phyloP scores from a whole-genome alignment of 495 filamentous ascomycete species.

The Xylaria longipes region DNA sequence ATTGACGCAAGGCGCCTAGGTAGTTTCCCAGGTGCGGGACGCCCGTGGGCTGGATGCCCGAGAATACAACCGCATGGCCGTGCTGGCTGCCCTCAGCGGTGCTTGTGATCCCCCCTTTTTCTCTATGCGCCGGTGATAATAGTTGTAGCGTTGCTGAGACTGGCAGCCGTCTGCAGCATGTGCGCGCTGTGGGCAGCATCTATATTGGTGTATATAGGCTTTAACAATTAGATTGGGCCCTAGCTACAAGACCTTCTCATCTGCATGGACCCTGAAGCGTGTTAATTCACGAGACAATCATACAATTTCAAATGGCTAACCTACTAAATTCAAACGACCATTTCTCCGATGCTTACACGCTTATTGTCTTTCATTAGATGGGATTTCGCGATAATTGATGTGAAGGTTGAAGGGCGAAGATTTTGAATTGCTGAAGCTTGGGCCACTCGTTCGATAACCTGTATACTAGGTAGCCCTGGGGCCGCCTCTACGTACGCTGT shows the following conservation, averaged over 20 bases:
- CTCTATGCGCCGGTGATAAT: constrained; percentile 1
- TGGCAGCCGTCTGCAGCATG: constrained; percentile 33
- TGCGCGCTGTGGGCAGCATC: constrained; percentile 36
- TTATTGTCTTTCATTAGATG: not conserved
- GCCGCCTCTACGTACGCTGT: not conserved
- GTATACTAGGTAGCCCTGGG: not conserved
- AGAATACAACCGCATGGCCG: constrained; percentile 70
- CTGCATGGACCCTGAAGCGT: not conserved
- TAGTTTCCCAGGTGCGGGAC: constrained; percentile 97
- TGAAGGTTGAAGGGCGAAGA: constrained; percentile 3
- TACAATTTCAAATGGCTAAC: not conserved
- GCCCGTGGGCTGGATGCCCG: constrained; percentile 95
- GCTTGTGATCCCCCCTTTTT: not conserved
- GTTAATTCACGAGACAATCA: not conserved
- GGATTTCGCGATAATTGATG: not conserved
- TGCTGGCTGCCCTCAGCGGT: constrained; percentile 18
- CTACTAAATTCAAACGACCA: not conserved
- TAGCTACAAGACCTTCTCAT: not conserved
- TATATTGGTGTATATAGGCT: constrained; percentile 22
- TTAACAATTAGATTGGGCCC: not conserved
- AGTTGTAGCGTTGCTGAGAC: constrained; percentile 25
- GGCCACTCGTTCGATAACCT: constrained; percentile 9
- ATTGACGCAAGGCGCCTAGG: constrained; percentile 86
- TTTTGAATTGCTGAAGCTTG: constrained; percentile 22
- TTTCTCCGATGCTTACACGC: not conserved